Base-by-base conservation (phyloP, 257 asterid genomes). In the Nyctanthes arbortristis region DNA sequence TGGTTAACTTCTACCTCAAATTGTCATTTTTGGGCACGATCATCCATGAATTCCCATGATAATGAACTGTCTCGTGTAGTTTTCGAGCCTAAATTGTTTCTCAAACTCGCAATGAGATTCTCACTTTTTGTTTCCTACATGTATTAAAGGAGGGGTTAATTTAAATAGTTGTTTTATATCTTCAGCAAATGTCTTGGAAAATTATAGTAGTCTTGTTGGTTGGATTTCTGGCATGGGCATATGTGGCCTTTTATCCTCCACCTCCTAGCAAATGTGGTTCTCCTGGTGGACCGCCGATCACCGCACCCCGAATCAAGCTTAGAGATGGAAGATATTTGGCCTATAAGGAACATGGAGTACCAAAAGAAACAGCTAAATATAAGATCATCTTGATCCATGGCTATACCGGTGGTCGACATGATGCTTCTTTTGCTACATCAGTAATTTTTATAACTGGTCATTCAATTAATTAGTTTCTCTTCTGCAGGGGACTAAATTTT, bases 321-420 rank as follows among this genome's bases (percentile, higher is more conserved):
- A 81, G 93, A 67, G 92, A 89, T 65, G 95, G 97, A 75, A 83
- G 97, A 66, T 75, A 87, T 66, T 67, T 91, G 74, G 87, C 96
- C 20, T 91, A 91, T 66, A 85, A 75, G 78, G 97, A 91, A 80
- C 86, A 85, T 61, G 97, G 97, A 20, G 93, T 89, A 25, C 83
- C 91, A 58, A 87, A 78, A 75, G 89, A 85, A 30, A 63, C 24
- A n/a, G 96, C 97, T 47, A 81, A 67, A 12, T 87, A 79, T 69
- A 91, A 87, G 80, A 79, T 89, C 76, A 62, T 91, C 70, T 77
- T 79, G 54, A 85, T 85, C 66, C 97, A 89, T 79, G 92, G 96
- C 59, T 91, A 85, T 75, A 73, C 83, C 71, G 74, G 85, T 67
- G 66, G 81, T 68, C 89, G 78, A 72, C 87, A 87, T 47, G 95